Percentiles rank a stretch among this genome's conserved stretches.
Evolutionary conservation across 352 stramenopile genomes (phyloP).

Genomic region (Saprolegnia diclina): DNA sequence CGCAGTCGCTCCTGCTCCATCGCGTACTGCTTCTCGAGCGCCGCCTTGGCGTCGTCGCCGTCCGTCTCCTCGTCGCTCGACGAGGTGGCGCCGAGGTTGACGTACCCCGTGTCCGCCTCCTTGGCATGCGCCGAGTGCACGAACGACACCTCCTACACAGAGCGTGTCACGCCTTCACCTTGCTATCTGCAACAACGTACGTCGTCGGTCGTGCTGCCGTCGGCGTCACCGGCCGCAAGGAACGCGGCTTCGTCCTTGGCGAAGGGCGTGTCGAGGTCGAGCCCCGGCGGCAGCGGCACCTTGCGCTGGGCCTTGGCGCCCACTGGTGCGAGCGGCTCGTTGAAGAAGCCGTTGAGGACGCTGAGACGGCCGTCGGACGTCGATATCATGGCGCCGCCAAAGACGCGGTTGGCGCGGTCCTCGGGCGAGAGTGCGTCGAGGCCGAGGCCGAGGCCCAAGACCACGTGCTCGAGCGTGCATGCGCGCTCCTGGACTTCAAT

Average conservation of each 20-base stretch:
- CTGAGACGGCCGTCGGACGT: conserved; percentile 43
- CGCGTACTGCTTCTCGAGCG: conserved; percentile 35
- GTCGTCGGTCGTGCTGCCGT: conserved; percentile 32
- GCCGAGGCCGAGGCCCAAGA: conserved; percentile 57
- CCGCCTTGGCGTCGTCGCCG: conserved; percentile 39
- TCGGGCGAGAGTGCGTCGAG: conserved; percentile 48
- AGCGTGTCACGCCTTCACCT: conserved; percentile 37
- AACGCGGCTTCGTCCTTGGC: conserved; percentile 59
- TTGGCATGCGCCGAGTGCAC: conserved; percentile 43
- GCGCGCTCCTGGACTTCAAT: conserved; percentile 95
- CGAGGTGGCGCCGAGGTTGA: conserved; percentile 28
- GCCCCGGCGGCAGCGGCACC: conserved; percentile 81
- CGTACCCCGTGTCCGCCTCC: conserved; percentile 39
- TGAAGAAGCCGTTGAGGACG: conserved; percentile 70
- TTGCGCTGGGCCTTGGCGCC: conserved; percentile 88
- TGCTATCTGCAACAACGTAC: background rate
- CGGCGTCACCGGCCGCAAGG: conserved; percentile 63
- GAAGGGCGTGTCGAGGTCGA: conserved; percentile 60
- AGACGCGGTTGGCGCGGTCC: conserved; percentile 57
- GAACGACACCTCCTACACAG: conserved; percentile 79
- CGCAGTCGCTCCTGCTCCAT: conserved; percentile 59
- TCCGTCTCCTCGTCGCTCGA: conserved; percentile 30
- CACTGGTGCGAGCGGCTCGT: conserved; percentile 80
- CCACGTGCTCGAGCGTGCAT: conserved; percentile 73
- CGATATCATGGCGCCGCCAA: conserved; percentile 48